A percentile compares a stretch with the other conserved stretches of the same genome.
Conservation (phyloP, 306 rosid genomes). For the Neltuma alba region DNA sequence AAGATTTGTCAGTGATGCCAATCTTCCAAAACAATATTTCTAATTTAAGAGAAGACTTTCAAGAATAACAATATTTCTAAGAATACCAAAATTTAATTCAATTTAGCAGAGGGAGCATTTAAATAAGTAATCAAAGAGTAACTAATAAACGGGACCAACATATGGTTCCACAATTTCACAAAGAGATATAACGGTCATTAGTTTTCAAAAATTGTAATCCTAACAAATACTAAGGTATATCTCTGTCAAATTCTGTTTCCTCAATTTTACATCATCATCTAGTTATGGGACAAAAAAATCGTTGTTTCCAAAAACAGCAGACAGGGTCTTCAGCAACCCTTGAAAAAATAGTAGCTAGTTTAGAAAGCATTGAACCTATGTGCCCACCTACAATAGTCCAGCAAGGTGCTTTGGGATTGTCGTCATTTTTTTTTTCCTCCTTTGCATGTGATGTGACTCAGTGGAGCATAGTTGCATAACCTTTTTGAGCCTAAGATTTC, state of each 20-base stretch:
- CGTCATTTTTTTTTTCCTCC: background rate
- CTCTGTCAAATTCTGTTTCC: too few relatives aligned
- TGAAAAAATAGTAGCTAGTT: background rate
- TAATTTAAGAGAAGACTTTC: too few relatives aligned
- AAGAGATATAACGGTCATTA: background rate
- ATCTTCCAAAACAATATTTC: too few relatives aligned
- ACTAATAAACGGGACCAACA: background rate
- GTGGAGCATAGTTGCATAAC: too few relatives aligned
- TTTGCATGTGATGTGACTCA: background rate
- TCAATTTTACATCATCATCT: too few relatives aligned
- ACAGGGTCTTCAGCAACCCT: conserved; percentile 2
- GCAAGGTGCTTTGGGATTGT: background rate
- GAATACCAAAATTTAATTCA: too few relatives aligned
- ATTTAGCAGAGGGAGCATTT: too few relatives aligned
- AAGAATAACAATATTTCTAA: too few relatives aligned
- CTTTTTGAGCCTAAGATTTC: background rate
- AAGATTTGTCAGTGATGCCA: too few relatives aligned
- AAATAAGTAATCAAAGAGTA: conserved; percentile 1
- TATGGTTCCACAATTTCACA: too few relatives aligned
- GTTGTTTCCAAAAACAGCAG: background rate
- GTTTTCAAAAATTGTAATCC: background rate
- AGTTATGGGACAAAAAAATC: background rate
- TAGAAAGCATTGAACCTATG: background rate
- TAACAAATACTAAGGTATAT: too few relatives aligned
- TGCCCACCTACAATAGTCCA: too few relatives aligned